phyloP scores from a whole-genome alignment of 2,329 filamentous ascomycete species.

The Cladosporium sp. region DNA sequence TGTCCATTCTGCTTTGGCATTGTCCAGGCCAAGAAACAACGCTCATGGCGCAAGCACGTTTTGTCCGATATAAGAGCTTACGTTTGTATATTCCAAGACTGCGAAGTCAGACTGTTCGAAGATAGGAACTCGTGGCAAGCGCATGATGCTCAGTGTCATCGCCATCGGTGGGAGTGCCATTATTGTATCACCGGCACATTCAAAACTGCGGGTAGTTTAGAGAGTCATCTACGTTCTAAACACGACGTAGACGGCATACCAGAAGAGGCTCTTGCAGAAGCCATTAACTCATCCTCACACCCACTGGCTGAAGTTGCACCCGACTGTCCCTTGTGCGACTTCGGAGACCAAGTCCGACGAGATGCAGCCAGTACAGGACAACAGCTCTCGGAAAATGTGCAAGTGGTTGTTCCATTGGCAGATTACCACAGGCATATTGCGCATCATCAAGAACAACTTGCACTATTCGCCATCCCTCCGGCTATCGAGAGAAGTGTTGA shows the following conservation, averaged over 20 bases:
- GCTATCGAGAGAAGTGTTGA: background rate
- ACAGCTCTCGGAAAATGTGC: background rate
- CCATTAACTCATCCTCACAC: background rate
- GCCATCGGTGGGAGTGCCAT: slow-evolving; percentile 19
- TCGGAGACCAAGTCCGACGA: background rate
- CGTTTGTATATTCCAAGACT: slow-evolving; percentile 21
- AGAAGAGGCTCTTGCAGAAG: background rate
- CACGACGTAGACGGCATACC: background rate
- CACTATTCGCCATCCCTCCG: slow-evolving; percentile 7
- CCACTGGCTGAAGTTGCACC: background rate
- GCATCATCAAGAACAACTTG: slow-evolving; percentile 13
- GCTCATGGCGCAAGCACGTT: slow-evolving; percentile 19
- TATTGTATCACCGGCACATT: slow-evolving; percentile 14
- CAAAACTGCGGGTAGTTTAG: background rate
- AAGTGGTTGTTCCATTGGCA: background rate
- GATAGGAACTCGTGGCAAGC: slow-evolving; percentile 19
- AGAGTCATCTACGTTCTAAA: background rate
- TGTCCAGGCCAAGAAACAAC: slow-evolving; percentile 12
- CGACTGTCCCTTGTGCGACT: background rate
- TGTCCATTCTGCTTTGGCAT: slow-evolving; percentile 25
- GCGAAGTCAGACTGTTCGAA: slow-evolving; percentile 23
- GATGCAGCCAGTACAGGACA: background rate
- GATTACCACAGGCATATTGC: slow-evolving; percentile 15
- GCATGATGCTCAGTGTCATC: slow-evolving; percentile 21
- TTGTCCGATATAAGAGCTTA: slow-evolving; percentile 19